Conservation (phyloP, 352 stramenopile species). For the Phytopythium montanum region DNA sequence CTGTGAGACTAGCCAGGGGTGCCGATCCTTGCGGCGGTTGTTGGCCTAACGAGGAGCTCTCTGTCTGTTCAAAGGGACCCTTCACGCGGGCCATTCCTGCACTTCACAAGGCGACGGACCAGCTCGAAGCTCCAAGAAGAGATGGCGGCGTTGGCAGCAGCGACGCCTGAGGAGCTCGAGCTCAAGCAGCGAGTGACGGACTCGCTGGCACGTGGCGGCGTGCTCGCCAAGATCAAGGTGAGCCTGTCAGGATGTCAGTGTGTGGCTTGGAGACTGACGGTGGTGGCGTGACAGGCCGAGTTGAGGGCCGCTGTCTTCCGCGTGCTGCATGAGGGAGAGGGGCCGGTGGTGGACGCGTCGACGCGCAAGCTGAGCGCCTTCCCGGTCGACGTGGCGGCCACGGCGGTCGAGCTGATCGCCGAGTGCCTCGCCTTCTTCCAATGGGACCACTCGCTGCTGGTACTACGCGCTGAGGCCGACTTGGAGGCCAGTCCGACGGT, state of each 20-base stretch:
- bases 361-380: conserved; percentile 27
- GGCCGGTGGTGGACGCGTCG: conserved; percentile 4
- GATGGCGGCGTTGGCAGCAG: conserved; percentile 23
- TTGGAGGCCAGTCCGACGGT: conserved; percentile 12
- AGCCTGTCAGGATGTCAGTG: neutral
- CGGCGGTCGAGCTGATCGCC: conserved; percentile 46
- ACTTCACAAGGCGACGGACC: neutral
- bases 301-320: conserved; percentile 72
- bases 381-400: conserved; percentile 17
- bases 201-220: conserved; percentile 50
- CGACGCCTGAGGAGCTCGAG: conserved; percentile 48
- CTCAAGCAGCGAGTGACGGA: conserved; percentile 66
- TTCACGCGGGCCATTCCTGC: neutral
- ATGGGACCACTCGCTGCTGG: conserved; percentile 47
- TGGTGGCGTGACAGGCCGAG: conserved; percentile 33
- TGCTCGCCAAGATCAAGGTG: conserved; percentile 74
- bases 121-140: too few species aligned
- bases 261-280: neutral
- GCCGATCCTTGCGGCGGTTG: neutral
- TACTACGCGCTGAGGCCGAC: conserved; percentile 46
- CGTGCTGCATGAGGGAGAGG: conserved; percentile 51
- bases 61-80: neutral
- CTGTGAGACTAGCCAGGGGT: neutral
- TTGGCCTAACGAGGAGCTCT: neutral
- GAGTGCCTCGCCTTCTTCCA: conserved; percentile 62